A percentile compares a stretch with the other conserved stretches of the same genome.
Conservation (phyloP, 441 rosid species). For the Euphorbia celastroides region DNA sequence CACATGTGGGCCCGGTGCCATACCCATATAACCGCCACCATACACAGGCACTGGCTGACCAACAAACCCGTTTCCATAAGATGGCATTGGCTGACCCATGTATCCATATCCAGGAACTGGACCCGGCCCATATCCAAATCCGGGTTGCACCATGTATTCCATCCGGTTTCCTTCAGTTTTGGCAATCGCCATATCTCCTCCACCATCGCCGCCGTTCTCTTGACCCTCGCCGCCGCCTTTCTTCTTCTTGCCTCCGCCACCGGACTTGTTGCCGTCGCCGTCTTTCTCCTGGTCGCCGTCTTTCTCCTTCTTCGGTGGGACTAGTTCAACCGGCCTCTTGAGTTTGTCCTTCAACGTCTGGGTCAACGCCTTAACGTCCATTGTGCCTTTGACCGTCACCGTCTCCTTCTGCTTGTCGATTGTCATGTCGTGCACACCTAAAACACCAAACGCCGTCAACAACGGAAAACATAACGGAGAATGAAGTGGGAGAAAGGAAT, state of each 20-base stretch:
- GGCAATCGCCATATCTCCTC: not conserved
- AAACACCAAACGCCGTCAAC: not conserved
- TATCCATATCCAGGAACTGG: conserved; percentile 16
- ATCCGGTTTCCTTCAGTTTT: conserved; percentile 37
- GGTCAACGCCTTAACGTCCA: conserved; percentile 62
- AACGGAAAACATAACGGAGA: not conserved
- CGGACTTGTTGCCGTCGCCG: not conserved
- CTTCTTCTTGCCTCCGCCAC: conserved; percentile 8
- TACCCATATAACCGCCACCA: conserved; percentile 18
- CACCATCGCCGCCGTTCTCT: not conserved
- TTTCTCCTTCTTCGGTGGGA: conserved; percentile 71
- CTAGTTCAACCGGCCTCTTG: conserved; percentile 59
- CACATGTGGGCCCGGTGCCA: conserved; percentile 14
- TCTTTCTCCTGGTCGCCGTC: conserved; percentile 22
- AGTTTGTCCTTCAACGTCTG: conserved; percentile 44
- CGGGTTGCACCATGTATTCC: conserved; percentile 33
- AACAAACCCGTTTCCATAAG: conserved; percentile 17
- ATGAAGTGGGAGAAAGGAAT: not conserved
- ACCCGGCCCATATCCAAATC: conserved; percentile 27
- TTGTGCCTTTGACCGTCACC: conserved; percentile 73
- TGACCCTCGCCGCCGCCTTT: conserved; percentile 16
- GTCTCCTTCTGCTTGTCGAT: conserved; percentile 58
- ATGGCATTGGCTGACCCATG: conserved; percentile 15
- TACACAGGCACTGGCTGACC: conserved; percentile 15
- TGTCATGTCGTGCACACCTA: conserved; percentile 52